These are phyloP conservation scores for Ogataea naganishii DNA, from an alignment of 805 yeast genomes.

Conservation along the genomic window DNA sequence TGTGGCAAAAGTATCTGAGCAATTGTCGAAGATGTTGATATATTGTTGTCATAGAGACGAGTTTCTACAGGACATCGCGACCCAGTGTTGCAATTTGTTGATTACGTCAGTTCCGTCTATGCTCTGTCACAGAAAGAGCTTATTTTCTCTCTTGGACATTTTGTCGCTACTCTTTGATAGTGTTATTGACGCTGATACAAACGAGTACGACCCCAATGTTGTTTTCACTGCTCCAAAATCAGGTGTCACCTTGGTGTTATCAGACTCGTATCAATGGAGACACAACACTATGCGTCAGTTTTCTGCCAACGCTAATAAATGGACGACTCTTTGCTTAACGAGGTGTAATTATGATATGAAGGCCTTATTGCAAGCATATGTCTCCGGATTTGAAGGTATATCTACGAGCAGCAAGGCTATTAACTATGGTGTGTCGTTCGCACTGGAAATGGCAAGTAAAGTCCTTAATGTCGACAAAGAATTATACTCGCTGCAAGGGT, in stretches of 20 bases:
- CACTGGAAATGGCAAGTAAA: slow-evolving; percentile 78
- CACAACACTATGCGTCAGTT: slow-evolving; percentile 53
- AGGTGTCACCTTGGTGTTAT: slow-evolving; percentile 48
- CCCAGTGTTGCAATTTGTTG: slow-evolving; percentile 64
- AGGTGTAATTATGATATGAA: slow-evolving; percentile 68
- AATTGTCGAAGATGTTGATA: slow-evolving; percentile 58
- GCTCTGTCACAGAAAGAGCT: slow-evolving; percentile 62
- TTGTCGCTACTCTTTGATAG: slow-evolving; percentile 71
- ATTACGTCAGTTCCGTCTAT: slow-evolving; percentile 65
- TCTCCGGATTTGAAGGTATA: slow-evolving; percentile 30
- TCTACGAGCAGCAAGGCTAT: slow-evolving; percentile 22
- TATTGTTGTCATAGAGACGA: slow-evolving; percentile 72
- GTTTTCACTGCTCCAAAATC: slow-evolving; percentile 36
- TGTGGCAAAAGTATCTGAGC: slow-evolving; percentile 52
- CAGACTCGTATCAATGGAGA: slow-evolving; percentile 76
- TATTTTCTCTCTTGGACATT: slow-evolving; percentile 75
- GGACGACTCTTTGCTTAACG: slow-evolving; percentile 55
- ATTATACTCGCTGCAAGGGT: slow-evolving; percentile 33
- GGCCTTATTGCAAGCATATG: slow-evolving; percentile 69
- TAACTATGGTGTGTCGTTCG: slow-evolving; percentile 82
- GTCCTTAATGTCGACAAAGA: slow-evolving; percentile 63
- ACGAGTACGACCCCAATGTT: slow-evolving; percentile 79
- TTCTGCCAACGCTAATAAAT: slow-evolving; percentile 47
- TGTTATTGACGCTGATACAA: slow-evolving; percentile 73
- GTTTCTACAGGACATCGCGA: slow-evolving; percentile 70